A percentile compares a stretch with the other conserved stretches of the same genome.
phyloP scores from a whole-genome alignment of 495 filamentous ascomycete genomes.

The Penicillium subrubescens region DNA sequence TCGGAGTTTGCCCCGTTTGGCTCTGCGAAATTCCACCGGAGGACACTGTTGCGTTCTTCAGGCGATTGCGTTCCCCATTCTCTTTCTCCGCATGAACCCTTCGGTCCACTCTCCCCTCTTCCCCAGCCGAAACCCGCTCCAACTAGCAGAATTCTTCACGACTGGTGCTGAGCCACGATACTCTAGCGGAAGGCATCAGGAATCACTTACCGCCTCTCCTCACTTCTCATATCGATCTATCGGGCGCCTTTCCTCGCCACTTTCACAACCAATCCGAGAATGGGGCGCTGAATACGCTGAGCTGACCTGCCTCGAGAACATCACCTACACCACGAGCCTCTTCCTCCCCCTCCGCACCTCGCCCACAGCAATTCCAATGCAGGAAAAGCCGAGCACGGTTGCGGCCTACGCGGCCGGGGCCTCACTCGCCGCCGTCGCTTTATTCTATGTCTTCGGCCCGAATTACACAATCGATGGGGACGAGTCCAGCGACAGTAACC shows the following conservation, averaged over 20 bases:
- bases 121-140: conserved; percentile 19
- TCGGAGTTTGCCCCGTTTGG: conserved; percentile 16
- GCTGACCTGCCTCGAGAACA: conserved; percentile 19
- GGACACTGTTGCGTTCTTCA: neutral
- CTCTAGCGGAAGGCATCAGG: neutral
- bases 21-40: neutral
- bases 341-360: conserved; percentile 10
- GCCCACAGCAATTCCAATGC: conserved; percentile 58
- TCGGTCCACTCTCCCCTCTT: conserved; percentile 30
- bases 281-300: conserved; percentile 9
- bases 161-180: neutral
- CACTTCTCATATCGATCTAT: neutral
- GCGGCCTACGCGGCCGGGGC: conserved; percentile 94
- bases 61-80: neutral
- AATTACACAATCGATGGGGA: conserved; percentile 91
- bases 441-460: conserved; percentile 95
- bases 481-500: conserved; percentile 57
- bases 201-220: neutral
- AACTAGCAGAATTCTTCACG: conserved; percentile 14
- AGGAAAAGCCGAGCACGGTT: conserved; percentile 82
- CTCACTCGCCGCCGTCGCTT: conserved; percentile 90
- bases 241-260: conserved; percentile 3
- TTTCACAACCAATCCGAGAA: conserved; percentile 10
- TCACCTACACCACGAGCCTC: conserved; percentile 7
- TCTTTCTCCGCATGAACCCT: conserved; percentile 30